Conservation (phyloP, 176 grass and related monocot genomes). For the Hordeum marinum region DNA sequence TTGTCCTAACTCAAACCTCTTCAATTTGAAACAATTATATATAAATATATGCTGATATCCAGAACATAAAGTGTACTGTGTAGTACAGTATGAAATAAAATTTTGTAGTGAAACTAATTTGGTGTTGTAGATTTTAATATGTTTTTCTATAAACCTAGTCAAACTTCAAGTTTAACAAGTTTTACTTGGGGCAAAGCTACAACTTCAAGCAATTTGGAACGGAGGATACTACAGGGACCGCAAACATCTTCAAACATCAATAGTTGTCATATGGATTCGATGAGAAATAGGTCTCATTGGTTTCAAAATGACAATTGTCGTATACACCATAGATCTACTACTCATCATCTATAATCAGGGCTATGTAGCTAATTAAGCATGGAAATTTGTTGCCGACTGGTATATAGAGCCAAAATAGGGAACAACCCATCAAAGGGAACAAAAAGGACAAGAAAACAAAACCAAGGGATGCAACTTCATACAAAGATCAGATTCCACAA, state of each 20-base stretch:
- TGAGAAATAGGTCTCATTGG: not conserved
- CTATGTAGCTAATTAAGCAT: constrained; percentile 24
- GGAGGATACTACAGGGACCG: not conserved
- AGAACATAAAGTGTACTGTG: too few species aligned
- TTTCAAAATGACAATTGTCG: constrained; percentile 31
- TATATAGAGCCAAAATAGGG: not conserved
- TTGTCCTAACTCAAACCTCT: too few species aligned
- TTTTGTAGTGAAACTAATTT: too few species aligned
- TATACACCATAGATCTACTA: constrained; percentile 33
- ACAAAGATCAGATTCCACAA: constrained; percentile 3
- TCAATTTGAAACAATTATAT: too few species aligned
- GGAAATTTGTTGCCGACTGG: constrained; percentile 3
- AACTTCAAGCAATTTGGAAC: too few species aligned
- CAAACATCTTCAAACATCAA: not conserved
- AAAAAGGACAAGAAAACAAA: not conserved
- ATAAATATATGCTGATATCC: too few species aligned
- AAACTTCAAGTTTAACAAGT: too few species aligned
- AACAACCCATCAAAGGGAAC: not conserved
- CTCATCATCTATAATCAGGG: constrained; percentile 16
- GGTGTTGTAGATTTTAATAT: too few species aligned
- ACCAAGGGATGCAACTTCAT: not conserved
- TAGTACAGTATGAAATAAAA: too few species aligned
- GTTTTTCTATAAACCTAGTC: too few species aligned
- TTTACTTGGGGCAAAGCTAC: too few species aligned
- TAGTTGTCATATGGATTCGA: not conserved